phyloP scores from a whole-genome alignment of 495 filamentous ascomycete species.

The Staphylotrichum tortipilum region DNA sequence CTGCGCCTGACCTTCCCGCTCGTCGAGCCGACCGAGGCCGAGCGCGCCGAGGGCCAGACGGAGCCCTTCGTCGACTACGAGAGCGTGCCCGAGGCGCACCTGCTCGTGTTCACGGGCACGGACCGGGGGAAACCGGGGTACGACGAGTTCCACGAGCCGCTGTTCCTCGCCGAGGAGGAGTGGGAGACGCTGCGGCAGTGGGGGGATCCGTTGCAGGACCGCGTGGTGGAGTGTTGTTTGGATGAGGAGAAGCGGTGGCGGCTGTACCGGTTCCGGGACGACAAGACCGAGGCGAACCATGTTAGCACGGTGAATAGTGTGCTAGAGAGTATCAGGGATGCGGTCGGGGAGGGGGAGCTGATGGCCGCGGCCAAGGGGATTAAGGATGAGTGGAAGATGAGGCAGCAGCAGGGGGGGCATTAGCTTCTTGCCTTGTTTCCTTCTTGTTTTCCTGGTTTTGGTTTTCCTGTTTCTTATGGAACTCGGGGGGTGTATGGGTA shows the following conservation, averaged over 20 bases:
- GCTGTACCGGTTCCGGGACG: conserved; percentile 77
- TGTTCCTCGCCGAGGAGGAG: conserved; percentile 63
- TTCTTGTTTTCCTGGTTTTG: not conserved
- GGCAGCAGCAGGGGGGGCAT: conserved; percentile 17
- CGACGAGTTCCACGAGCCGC: conserved; percentile 46
- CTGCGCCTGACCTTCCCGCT: conserved; percentile 67
- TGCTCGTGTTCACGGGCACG: conserved; percentile 37
- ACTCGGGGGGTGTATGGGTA: too few relatives aligned
- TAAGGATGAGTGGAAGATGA: conserved; percentile 61
- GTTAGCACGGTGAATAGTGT: conserved; percentile 71
- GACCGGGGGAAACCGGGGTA: conserved; percentile 48
- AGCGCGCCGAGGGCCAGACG: conserved; percentile 51
- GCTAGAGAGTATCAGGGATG: conserved; percentile 74
- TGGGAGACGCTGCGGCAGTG: conserved; percentile 75
- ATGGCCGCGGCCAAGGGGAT: conserved; percentile 54
- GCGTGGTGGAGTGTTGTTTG: conserved; percentile 80
- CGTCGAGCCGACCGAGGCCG: conserved; percentile 59
- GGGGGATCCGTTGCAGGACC: conserved; percentile 62
- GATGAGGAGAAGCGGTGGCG: conserved; percentile 68
- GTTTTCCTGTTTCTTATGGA: too few relatives aligned
- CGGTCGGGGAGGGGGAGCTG: conserved; percentile 46
- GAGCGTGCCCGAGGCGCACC: conserved; percentile 40
- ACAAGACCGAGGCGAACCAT: conserved; percentile 88
- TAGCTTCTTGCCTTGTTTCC: not conserved
- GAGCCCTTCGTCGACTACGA: conserved; percentile 51